These are phyloP conservation scores for Lactarius hengduanensis DNA, from an alignment of 768 basidiomycete species.

Conservation along the genomic window DNA sequence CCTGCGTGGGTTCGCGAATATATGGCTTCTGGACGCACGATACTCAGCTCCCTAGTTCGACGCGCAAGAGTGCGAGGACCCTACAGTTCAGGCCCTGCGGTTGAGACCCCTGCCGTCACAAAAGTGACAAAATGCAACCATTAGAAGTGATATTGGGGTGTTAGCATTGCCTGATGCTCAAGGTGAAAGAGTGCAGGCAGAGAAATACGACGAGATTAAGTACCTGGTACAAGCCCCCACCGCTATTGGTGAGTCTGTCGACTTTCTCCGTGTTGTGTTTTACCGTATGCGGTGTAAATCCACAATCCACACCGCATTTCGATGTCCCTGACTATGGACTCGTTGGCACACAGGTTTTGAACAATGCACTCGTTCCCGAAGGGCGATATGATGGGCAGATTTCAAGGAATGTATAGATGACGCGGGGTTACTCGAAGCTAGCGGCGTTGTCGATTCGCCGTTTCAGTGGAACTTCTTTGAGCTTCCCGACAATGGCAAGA, in stretches of 20 bases:
- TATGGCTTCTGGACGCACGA: constrained; percentile 39
- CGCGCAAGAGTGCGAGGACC: constrained; percentile 63
- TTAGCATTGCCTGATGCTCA: too few species aligned
- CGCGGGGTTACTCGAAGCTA: constrained; percentile 18
- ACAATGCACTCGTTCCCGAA: constrained; percentile 37
- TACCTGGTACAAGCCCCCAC: constrained; percentile 44
- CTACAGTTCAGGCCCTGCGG: constrained; percentile 46
- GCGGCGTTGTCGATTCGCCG: constrained; percentile 16
- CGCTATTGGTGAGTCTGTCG: constrained; percentile 39
- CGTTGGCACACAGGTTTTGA: constrained; percentile 40
- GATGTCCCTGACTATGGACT: constrained; percentile 50
- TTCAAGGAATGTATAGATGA: constrained; percentile 25
- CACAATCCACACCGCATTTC: constrained; percentile 46
- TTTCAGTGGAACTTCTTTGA: constrained; percentile 17
- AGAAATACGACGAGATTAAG: constrained; percentile 49
- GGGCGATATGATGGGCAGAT: constrained; percentile 36
- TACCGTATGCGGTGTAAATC: constrained; percentile 33
- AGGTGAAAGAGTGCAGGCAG: too few species aligned
- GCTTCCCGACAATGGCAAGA: constrained; percentile 21
- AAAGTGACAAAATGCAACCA: too few species aligned
- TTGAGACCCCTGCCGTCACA: constrained; percentile 68
- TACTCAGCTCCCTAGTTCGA: constrained; percentile 58
- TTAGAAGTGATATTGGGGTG: too few species aligned
- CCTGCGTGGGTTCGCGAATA: constrained; percentile 36
- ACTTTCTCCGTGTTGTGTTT: background rate